Evolutionary conservation across 2,329 filamentous ascomycete genomes (phyloP), one percentile per base, ranked within the genome.

Genomic region (Didymella keratinophila): DNA sequence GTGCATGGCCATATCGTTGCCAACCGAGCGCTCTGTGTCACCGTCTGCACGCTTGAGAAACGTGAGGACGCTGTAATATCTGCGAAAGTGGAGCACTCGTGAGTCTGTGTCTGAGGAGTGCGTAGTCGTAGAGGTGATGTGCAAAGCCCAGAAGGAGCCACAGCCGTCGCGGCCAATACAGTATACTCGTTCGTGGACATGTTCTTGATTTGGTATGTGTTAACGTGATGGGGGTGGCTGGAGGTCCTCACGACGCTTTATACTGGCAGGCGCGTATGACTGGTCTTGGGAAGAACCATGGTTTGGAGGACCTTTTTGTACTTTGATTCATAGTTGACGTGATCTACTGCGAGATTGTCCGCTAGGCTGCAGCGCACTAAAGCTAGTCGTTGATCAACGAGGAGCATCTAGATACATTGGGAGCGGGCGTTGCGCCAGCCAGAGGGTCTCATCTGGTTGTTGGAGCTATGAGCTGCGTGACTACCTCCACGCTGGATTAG

Each of bases 101-200:
- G 30, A 14, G 11, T 32, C 30, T 14, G 11, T 32, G 4, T 32
- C 30, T 32, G 30, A 32, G 30, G 30, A 25, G 30, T 16, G 30
- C 14, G 30, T 14, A 12, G 30, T 20, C 4, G 32, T 4, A 5
- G 11, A 25, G 46, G 9, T 18, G 34, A 16, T 39, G 34, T 12
- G 21, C 3, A 49, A 4, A 3, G 36, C 36, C 47, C 47, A 50
- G 23, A 50, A 25, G 4, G 47, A 50, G 34, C 47, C 48, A 18
- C 48, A 51, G 27, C 37, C 48, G 12, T 37, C 37, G 7, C 36
- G 48, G 37, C 37, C 48, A n/a, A 51, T 51, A 27, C 48, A 51
- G 37, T 51, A 6, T 51, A 51, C 23, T 41, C 25, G 34, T 20
- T 28, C 10, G 10, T 50, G 27, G 47, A 21, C 34, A 41, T 49